Evolutionary conservation across 768 basidiomycete species (phyloP).

Genomic region (Rhizopogon salebrosus): DNA sequence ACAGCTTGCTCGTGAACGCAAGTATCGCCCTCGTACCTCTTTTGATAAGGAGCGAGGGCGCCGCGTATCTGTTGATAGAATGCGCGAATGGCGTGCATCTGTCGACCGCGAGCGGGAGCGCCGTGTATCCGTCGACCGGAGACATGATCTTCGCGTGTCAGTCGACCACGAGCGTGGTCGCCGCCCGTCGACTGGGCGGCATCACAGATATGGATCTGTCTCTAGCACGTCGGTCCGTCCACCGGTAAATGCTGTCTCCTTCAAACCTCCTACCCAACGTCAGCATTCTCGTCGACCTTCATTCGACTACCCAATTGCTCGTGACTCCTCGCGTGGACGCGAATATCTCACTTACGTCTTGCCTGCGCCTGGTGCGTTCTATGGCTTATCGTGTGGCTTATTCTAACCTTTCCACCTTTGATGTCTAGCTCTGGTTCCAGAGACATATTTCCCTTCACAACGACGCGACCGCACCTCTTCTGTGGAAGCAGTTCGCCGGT

Average conservation of each 20-base stretch:
- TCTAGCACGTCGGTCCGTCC: neutral
- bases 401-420: neutral
- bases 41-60: neutral
- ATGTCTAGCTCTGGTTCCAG: neutral
- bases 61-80: neutral
- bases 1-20: neutral
- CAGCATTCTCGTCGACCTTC: neutral
- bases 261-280: neutral
- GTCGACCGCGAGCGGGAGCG: neutral
- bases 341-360: neutral
- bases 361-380: neutral
- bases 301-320: neutral
- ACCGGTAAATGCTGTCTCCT: neutral
- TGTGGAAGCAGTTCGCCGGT: neutral
- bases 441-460: neutral
- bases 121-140: neutral
- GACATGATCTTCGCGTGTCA: neutral
- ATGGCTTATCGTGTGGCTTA: no score
- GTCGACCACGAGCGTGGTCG: neutral
- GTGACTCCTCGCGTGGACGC: neutral
- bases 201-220: neutral
- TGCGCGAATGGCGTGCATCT: neutral
- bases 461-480: neutral
- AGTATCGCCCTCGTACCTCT: neutral
- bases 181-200: neutral